Evolutionary conservation across 768 basidiomycete species (phyloP).

Genomic region (Lentinula lateritia): DNA sequence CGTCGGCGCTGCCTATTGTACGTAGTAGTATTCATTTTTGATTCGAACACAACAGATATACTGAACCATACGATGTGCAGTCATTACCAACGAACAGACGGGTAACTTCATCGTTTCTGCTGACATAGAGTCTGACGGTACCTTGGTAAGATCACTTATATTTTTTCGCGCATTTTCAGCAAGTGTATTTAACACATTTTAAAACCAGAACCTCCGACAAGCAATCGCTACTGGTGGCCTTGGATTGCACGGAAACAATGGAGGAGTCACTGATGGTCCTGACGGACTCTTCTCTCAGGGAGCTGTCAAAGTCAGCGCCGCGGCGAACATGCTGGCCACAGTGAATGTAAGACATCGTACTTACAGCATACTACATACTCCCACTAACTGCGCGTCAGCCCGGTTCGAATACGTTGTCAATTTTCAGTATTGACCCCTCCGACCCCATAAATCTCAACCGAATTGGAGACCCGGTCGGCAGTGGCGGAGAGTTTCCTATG

Average conservation of each 20-base stretch:
- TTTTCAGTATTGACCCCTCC: slow-evolving; percentile 27
- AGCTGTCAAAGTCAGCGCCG: slow-evolving; percentile 14
- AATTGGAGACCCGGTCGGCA: slow-evolving; percentile 28
- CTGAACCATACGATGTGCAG: slow-evolving; percentile 11
- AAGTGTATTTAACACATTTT: background rate
- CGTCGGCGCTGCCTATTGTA: slow-evolving; percentile 19
- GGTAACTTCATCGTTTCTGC: slow-evolving; percentile 27
- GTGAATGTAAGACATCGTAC: slow-evolving; percentile 13
- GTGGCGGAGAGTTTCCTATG: slow-evolving; percentile 33
- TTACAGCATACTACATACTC: background rate
- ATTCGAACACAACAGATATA: background rate
- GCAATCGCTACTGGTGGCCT: slow-evolving; percentile 13
- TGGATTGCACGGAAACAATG: slow-evolving; percentile 17
- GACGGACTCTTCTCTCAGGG: slow-evolving; percentile 23
- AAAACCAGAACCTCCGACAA: slow-evolving; percentile 10
- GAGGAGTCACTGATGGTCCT: slow-evolving; percentile 13
- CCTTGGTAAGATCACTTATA: slow-evolving; percentile 14
- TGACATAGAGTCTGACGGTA: slow-evolving; percentile 25
- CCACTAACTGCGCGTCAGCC: slow-evolving; percentile 16
- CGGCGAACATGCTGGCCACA: slow-evolving; percentile 13
- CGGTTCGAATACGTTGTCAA: slow-evolving; percentile 31
- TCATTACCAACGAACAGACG: slow-evolving; percentile 30
- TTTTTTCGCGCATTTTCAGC: background rate
- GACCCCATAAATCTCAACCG: slow-evolving; percentile 23
- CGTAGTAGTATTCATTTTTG: slow-evolving; percentile 4